These are phyloP conservation scores for Pseudocercospora cruenta DNA, from an alignment of 2,329 filamentous ascomycete species.

Conservation along the genomic window DNA sequence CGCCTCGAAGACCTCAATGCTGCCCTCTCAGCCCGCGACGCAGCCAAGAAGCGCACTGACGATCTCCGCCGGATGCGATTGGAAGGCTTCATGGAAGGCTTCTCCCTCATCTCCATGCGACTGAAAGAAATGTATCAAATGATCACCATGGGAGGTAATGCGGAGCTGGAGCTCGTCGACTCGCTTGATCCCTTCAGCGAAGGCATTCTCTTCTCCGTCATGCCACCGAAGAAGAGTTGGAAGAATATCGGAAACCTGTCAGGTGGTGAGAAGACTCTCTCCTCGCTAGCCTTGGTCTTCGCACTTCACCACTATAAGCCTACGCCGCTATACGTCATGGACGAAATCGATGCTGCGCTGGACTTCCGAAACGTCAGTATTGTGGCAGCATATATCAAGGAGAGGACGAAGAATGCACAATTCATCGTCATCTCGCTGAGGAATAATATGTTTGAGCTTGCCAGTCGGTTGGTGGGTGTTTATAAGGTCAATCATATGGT, in stretches of 20 bases:
- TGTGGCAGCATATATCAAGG: constrained; percentile 98
- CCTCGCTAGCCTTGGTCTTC: constrained; percentile 92
- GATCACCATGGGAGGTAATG: constrained; percentile 99
- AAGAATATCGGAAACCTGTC: constrained; percentile 97
- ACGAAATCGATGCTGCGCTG: constrained; percentile 96
- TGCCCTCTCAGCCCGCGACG: constrained; percentile 77
- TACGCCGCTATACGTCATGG: constrained; percentile 98
- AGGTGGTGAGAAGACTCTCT: constrained; percentile 96
- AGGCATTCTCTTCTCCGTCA: constrained; percentile 94
- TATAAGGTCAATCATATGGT: constrained; percentile 99
- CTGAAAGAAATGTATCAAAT: constrained; percentile 99
- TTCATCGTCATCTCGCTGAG: constrained; percentile 97
- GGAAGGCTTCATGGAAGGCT: constrained; percentile 98
- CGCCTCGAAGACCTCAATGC: constrained; percentile 82
- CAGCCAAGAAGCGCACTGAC: constrained; percentile 88
- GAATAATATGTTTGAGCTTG: constrained; percentile 99
- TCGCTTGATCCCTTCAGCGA: constrained; percentile 95
- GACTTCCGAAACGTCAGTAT: constrained; percentile 99
- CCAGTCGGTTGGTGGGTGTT: constrained; percentile 90
- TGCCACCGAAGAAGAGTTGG: constrained; percentile 99
- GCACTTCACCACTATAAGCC: constrained; percentile 97
- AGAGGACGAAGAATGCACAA: constrained; percentile 97
- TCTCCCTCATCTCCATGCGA: constrained; percentile 87
- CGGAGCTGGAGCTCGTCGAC: constrained; percentile 95
- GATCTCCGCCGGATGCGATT: constrained; percentile 86